phyloP scores from a whole-genome alignment of 192 early-diverging fungal genomes.

The Backusella mclennaniae region DNA sequence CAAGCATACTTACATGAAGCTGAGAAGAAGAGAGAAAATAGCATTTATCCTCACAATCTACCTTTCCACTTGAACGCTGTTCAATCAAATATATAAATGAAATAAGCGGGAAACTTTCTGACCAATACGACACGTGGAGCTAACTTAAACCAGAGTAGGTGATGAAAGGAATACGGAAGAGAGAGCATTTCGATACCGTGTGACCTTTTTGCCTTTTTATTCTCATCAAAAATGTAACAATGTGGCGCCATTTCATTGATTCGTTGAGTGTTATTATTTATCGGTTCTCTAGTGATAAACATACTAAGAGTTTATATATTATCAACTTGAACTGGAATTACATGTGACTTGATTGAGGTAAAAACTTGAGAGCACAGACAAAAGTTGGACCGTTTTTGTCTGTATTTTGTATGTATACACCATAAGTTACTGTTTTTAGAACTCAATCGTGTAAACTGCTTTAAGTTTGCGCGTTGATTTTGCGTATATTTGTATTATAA shows the following conservation, averaged over 20 bases:
- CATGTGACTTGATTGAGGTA: neutral
- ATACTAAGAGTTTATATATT: neutral
- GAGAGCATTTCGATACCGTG: neutral
- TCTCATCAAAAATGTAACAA: neutral
- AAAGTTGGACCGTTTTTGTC: neutral
- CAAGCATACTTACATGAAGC: neutral
- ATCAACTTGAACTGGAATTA: neutral
- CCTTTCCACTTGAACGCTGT: neutral
- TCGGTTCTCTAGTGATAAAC: neutral
- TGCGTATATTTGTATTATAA: too few species aligned
- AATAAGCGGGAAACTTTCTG: neutral
- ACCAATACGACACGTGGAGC: neutral
- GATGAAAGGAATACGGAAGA: neutral
- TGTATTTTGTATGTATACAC: neutral
- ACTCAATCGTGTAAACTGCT: too few species aligned
- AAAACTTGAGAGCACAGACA: neutral
- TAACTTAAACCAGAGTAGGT: neutral
- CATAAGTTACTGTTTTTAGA: too few species aligned
- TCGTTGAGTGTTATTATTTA: neutral
- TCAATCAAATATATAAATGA: neutral
- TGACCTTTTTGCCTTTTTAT: neutral
- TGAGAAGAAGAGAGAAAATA: neutral
- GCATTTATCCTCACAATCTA: neutral
- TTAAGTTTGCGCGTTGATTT: too few species aligned
- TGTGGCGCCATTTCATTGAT: slow-evolving; percentile 1